Evolutionary conservation across 495 filamentous ascomycete genomes (phyloP), one percentile per base, ranked within the genome.

Genomic region (Friedmanniomyces endolithicus): DNA sequence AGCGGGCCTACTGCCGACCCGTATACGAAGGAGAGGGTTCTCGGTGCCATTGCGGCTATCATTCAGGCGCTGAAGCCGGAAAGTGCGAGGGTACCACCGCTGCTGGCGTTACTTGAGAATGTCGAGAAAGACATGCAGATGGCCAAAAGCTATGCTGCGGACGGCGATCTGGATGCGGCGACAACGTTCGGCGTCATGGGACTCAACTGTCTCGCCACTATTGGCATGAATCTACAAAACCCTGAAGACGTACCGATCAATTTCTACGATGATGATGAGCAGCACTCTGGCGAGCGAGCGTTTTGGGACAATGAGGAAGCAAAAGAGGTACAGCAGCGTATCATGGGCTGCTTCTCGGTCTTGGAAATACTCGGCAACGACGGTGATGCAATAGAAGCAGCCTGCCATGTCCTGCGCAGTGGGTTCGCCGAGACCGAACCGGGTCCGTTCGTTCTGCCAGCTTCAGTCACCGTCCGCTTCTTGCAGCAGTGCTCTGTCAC

Each of bases 331-430:
- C 84, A 87, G 62, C 71, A 69, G 33, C 70, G 76, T 46, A 79
- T 89, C 57, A 75, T 85, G 59, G 72, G 40, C 60, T 68, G 57
- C 74, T 63, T 68, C 11, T 63, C 68, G n/a, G 60, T 77, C 6
- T 68, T 79, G 60, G 65, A 74, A 1, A 70, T 76, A 23, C 80
- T 88, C 57, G 73, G 74, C 2, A 66, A 75, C 48, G 79, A 83
- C 55, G 77, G 79, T 33, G 82, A 85, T 43, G 78, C 90, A 1
- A 90, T 96, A 61, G 92, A 97, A 70, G 92, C 95, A 68, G 96
- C 96, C 67, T 72, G 69, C 55, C 65, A 68, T 47, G 65, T 72
- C 16, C 65, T 72, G 20, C 59, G 61, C 16, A 67, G 63, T 34
- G 69, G 69, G 23, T 68, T 69, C 63, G 83, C 82, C 1, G 92